Conservation (phyloP, 441 rosid species). For the Manihot esculenta region DNA sequence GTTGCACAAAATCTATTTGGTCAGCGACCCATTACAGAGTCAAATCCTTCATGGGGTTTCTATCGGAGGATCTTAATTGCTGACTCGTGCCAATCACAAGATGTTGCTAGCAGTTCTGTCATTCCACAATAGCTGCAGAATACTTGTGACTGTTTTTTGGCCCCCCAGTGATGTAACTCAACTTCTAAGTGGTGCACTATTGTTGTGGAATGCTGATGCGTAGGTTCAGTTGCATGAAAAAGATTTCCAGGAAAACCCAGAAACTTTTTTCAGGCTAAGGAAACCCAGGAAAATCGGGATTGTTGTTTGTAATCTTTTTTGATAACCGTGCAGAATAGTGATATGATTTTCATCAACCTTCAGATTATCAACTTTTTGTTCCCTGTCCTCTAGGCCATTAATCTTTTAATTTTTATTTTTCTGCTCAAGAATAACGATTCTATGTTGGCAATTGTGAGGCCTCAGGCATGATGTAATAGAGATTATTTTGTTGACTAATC, state of each 20-base stretch:
- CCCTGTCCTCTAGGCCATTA: not conserved
- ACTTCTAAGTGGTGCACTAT: not conserved
- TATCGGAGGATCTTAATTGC: slow-evolving; percentile 36
- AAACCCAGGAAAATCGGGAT: not conserved
- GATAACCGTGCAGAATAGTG: not conserved
- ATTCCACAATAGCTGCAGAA: too few species aligned
- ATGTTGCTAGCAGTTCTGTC: slow-evolving; percentile 4
- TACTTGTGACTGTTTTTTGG: not conserved
- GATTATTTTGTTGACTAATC: not conserved
- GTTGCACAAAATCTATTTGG: slow-evolving; percentile 73
- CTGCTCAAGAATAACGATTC: not conserved
- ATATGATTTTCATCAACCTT: not conserved
- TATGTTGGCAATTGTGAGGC: not conserved
- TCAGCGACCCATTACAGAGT: slow-evolving; percentile 57
- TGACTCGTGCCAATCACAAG: not conserved
- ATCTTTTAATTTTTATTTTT: not conserved
- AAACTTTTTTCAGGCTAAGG: too few species aligned
- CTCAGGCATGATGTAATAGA: not conserved
- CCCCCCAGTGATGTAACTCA: not conserved
- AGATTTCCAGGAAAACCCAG: not conserved
- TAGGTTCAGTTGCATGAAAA: not conserved
- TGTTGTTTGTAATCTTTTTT: not conserved
- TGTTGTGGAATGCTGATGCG: not conserved
- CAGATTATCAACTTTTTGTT: slow-evolving; percentile 4
- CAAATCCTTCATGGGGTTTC: slow-evolving; percentile 56